Base-by-base conservation (phyloP, 306 rosid genomes). In the Cicer bijugum region DNA sequence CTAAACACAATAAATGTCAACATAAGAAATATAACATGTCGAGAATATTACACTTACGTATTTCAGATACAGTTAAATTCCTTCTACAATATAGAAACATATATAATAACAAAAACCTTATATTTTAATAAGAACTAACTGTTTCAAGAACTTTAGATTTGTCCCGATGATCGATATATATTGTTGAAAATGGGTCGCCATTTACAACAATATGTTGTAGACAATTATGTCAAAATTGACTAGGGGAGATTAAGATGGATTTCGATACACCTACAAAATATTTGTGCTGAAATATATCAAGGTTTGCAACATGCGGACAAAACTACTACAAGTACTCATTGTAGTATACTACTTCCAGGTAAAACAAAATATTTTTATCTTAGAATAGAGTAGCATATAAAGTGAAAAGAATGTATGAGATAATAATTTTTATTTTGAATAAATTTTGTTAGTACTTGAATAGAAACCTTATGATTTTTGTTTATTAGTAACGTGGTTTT, bases 141-240 rank as follows among this genome's bases (percentile, higher is more conserved):
- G 7, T 12, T 12, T 6, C 0, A 28, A 1, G 6, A 1, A 9
- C 0, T 20, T 6, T 56, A 60, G 45, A 60, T 60, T 12, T 9
- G 45, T 35, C 45, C 6, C 1, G 12, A 35, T 7, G 20, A 35
- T 60, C 19, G 28, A 35, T 60, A 19, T 0, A 28, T 9, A 12
- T 58, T 58, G 4, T 23, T 28, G 12, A 28, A 12, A 1, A 8
- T 9, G 1, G 16, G 17, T 11, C 4, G 4, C 6, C 57, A n/a
- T 1, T 51, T 14, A 23, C 33, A 23, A 2, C 33, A 23, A 23
- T 23, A 23, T 23, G 33, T 23, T 23, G 23, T 20, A 20, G 20
- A 60, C 45, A 60, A 60, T 15, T 60, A 60, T 60, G 20, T 60
- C 5, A 60, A 60, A 6, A 60, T 60, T n/a, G 67, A 60, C 6